These are phyloP conservation scores for Aureobasidium mangrovei DNA, from an alignment of 2,329 filamentous ascomycete genomes.

Conservation along the genomic window DNA sequence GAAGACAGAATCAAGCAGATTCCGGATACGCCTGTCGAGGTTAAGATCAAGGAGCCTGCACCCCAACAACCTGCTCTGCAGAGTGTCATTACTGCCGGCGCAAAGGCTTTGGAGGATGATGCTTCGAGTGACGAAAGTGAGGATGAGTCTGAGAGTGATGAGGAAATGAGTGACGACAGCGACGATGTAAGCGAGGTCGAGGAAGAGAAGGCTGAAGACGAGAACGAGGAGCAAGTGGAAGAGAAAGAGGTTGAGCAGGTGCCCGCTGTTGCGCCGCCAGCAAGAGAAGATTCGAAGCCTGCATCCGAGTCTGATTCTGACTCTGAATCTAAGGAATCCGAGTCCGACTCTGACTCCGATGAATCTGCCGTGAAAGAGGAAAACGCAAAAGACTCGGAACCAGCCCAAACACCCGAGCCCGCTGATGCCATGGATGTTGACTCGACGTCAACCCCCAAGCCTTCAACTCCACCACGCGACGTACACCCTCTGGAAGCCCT, in stretches of 20 bases:
- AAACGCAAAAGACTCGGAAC: not conserved
- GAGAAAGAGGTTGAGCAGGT: not conserved
- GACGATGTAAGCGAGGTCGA: slow-evolving; percentile 5
- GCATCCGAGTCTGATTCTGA: slow-evolving; percentile 9
- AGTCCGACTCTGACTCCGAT: not conserved
- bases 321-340: not conserved
- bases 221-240: not conserved
- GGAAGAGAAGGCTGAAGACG: not conserved
- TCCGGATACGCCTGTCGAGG: slow-evolving; percentile 3
- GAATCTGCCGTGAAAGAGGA: not conserved
- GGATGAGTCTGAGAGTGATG: slow-evolving; percentile 1
- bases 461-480: slow-evolving; percentile 18
- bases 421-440: not conserved
- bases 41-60: slow-evolving; percentile 8
- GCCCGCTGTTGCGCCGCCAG: not conserved
- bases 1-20: slow-evolving; percentile 9
- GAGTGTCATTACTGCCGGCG: slow-evolving; percentile 6
- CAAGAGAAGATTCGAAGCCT: not conserved
- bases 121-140: slow-evolving; percentile 14
- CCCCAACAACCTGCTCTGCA: slow-evolving; percentile 17
- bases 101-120: slow-evolving; percentile 13
- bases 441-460: not conserved
- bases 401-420: not conserved
- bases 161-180: not conserved
- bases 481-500: slow-evolving; percentile 86